A percentile compares a stretch with the other conserved stretches of the same genome.
Conservation (phyloP, 179 eudicot genomes). For the Vitellaria paradoxa region DNA sequence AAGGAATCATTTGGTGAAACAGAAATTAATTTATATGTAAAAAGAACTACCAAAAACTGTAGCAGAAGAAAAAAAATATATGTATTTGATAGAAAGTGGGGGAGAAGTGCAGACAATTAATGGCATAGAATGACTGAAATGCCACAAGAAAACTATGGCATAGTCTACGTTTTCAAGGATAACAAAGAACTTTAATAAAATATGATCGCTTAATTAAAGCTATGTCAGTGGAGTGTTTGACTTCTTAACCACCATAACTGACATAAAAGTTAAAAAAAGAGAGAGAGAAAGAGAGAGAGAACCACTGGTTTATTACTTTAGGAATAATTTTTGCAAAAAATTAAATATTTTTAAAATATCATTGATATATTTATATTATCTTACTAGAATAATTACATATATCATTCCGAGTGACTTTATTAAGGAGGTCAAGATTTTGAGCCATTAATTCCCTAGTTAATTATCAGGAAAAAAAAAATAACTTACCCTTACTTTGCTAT, state of each 20-base stretch:
- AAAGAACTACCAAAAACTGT: neutral
- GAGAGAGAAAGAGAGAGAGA: too few relatives aligned
- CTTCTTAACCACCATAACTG: conserved; percentile 24
- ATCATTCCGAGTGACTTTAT: neutral
- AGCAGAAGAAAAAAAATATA: neutral
- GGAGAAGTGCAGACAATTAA: neutral
- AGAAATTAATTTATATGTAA: neutral
- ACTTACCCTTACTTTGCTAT: neutral
- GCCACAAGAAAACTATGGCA: neutral
- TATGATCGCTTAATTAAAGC: neutral
- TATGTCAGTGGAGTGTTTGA: neutral
- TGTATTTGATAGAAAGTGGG: neutral
- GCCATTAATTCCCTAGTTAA: neutral
- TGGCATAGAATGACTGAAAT: neutral
- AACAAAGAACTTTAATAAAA: neutral
- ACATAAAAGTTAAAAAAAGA: conserved; percentile 10
- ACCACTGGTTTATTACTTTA: neutral
- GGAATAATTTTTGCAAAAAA: neutral
- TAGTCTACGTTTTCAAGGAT: neutral
- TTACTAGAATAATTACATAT: neutral
- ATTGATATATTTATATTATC: neutral
- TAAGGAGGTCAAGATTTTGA: neutral
- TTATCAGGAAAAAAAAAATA: neutral
- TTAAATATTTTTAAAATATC: neutral
- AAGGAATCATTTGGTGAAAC: conserved; percentile 14